Percentiles rank a stretch among this genome's conserved stretches.
Conservation (phyloP, 805 yeast species). For the Starmerella bombi region DNA sequence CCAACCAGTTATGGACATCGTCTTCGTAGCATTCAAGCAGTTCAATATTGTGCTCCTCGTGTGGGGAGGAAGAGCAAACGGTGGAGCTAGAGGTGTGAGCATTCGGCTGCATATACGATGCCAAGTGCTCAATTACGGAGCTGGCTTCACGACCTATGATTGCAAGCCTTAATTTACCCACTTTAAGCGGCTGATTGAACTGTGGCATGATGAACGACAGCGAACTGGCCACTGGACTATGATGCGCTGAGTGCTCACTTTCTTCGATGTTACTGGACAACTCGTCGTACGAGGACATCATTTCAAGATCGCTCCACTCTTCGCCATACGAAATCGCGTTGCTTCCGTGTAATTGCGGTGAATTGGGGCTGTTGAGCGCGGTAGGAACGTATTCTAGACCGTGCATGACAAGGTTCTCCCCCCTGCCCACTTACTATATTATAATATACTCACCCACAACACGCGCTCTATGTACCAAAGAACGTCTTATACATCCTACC, state of each 20-base stretch:
- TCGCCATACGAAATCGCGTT: too few species aligned
- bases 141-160: not conserved
- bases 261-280: not conserved
- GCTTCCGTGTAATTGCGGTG: not conserved
- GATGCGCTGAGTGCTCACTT: not conserved
- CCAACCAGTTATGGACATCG: constrained; percentile 8
- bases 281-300: constrained; percentile 8
- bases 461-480: too few species aligned
- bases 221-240: not conserved
- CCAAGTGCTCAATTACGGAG: not conserved
- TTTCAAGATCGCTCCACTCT: constrained; percentile 11
- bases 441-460: too few species aligned
- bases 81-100: not conserved
- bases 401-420: too few species aligned
- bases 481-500: too few species aligned
- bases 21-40: constrained; percentile 1
- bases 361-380: constrained; percentile 11
- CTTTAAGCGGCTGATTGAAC: not conserved
- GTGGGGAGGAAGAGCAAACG: constrained; percentile 4
- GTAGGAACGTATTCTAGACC: constrained; percentile 8
- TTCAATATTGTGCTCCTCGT: constrained; percentile 5
- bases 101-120: not conserved
- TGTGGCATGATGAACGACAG: not conserved
- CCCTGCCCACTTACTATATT: too few species aligned
- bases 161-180: not conserved